Percentiles rank a stretch among this genome's conserved stretches.
These are phyloP conservation scores for Daldinia caldariorum DNA, from an alignment of 495 filamentous ascomycete genomes.

Conservation along the genomic window DNA sequence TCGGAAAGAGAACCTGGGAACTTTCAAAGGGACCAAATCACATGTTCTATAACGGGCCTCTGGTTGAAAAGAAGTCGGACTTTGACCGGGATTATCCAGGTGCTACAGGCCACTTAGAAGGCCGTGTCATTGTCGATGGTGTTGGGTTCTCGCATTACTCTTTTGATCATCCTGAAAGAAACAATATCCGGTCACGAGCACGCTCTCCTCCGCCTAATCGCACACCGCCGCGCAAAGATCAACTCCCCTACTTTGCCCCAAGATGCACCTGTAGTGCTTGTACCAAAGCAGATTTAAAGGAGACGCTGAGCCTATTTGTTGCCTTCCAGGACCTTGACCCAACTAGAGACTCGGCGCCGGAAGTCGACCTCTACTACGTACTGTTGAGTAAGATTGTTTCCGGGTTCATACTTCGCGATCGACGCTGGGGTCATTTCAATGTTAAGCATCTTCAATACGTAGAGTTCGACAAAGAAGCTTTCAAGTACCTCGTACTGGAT, in stretches of 20 bases:
- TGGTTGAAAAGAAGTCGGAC: not conserved
- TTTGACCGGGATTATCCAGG: not conserved
- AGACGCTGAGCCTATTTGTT: not conserved
- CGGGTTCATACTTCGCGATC: constrained; percentile 52
- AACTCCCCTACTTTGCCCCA: not conserved
- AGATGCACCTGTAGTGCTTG: not conserved
- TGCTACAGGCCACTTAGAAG: not conserved
- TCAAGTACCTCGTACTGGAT: constrained; percentile 45
- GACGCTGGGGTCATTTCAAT: constrained; percentile 51
- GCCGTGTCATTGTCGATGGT: not conserved
- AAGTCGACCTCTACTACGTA: constrained; percentile 48
- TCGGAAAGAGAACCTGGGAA: not conserved
- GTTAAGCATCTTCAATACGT: constrained; percentile 36
- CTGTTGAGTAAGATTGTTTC: constrained; percentile 48
- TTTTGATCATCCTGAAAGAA: not conserved
- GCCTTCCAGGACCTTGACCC: not conserved
- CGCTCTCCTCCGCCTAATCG: not conserved
- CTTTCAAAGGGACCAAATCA: not conserved
- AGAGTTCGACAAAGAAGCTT: constrained; percentile 43
- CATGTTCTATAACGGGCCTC: not conserved
- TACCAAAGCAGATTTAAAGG: not conserved
- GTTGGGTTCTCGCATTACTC: not conserved
- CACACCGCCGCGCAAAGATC: not conserved
- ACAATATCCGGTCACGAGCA: not conserved
- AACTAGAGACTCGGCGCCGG: not conserved